These are phyloP conservation scores for Aspergillus aculeatus DNA, from an alignment of 2,329 filamentous ascomycete species.

Conservation along the genomic window DNA sequence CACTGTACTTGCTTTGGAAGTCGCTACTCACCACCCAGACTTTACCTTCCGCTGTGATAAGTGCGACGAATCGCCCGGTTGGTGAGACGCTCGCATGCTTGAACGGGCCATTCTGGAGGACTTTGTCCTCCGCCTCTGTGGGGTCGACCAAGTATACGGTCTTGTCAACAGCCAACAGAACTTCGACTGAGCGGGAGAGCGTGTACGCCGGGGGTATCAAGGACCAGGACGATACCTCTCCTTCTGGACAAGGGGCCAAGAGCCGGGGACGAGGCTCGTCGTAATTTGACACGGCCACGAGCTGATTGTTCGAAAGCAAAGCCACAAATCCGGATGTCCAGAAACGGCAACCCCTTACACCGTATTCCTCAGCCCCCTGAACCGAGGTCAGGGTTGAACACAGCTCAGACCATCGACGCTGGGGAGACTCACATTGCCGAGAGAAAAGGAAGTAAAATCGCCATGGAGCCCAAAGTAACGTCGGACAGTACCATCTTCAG, in stretches of 20 bases:
- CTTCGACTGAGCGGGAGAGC: conserved; percentile 88
- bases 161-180: conserved; percentile 77
- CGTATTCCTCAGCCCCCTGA: conserved; percentile 77
- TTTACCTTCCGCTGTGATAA: conserved; percentile 82
- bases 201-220: conserved; percentile 85
- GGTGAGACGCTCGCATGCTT: conserved; percentile 87
- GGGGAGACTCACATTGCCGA: conserved; percentile 65
- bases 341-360: conserved; percentile 86
- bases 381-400: conserved; percentile 13
- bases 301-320: conserved; percentile 79
- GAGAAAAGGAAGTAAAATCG: conserved; percentile 90
- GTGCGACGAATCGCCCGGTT: conserved; percentile 80
- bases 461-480: conserved; percentile 90
- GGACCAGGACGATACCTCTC: conserved; percentile 81
- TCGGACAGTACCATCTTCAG: conserved; percentile 83
- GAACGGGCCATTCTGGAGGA: conserved; percentile 89
- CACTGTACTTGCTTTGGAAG: conserved; percentile 87
- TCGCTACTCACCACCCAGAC: conserved; percentile 93
- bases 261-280: conserved; percentile 84
- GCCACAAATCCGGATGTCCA: conserved; percentile 92
- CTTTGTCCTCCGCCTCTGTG: conserved; percentile 84
- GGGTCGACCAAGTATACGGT: conserved; percentile 87
- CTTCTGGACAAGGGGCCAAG: conserved; percentile 73
- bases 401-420: neutral
- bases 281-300: conserved; percentile 86